Conservation (phyloP, 345 rosid species). For the Bruguiera gymnorhiza region DNA sequence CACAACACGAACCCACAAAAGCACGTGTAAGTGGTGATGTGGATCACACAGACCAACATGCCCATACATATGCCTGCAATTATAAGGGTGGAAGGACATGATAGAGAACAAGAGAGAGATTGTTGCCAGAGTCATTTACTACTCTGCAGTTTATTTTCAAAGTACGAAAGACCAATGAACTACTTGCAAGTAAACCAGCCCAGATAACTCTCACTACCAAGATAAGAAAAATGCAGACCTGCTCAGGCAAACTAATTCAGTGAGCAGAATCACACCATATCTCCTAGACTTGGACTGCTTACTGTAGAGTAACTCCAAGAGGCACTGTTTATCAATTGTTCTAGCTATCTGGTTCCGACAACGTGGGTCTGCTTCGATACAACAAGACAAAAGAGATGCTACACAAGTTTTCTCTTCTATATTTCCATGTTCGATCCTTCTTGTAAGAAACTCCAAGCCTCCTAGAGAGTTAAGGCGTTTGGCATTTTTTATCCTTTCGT, state of each 20-base stretch:
- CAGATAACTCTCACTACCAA: neutral
- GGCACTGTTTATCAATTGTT: slow-evolving; percentile 28
- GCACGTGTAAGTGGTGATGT: too few species aligned
- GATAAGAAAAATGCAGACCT: slow-evolving; percentile 29
- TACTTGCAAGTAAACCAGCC: neutral
- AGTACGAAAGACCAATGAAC: neutral
- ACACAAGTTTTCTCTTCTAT: slow-evolving; percentile 35
- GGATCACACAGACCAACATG: too few species aligned
- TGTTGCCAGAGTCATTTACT: neutral
- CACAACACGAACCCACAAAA: too few species aligned
- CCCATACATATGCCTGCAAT: too few species aligned
- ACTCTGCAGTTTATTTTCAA: neutral
- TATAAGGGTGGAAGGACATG: neutral
- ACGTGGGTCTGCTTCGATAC: slow-evolving; percentile 48
- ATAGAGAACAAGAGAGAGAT: neutral
- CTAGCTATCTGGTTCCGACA: slow-evolving; percentile 45
- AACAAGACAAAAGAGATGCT: slow-evolving; percentile 40
- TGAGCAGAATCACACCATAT: slow-evolving; percentile 40
- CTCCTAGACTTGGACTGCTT: slow-evolving; percentile 36
- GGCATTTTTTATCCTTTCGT: slow-evolving; percentile 39
- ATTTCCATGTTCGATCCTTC: slow-evolving; percentile 34
- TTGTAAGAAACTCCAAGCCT: slow-evolving; percentile 45
- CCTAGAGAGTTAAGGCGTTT: slow-evolving; percentile 47
- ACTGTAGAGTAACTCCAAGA: slow-evolving; percentile 46
- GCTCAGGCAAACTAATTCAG: slow-evolving; percentile 48